Evolutionary conservation across 495 filamentous ascomycete species (phyloP), one percentile per base, ranked within the genome.

Genomic region (Daldinia childiae): DNA sequence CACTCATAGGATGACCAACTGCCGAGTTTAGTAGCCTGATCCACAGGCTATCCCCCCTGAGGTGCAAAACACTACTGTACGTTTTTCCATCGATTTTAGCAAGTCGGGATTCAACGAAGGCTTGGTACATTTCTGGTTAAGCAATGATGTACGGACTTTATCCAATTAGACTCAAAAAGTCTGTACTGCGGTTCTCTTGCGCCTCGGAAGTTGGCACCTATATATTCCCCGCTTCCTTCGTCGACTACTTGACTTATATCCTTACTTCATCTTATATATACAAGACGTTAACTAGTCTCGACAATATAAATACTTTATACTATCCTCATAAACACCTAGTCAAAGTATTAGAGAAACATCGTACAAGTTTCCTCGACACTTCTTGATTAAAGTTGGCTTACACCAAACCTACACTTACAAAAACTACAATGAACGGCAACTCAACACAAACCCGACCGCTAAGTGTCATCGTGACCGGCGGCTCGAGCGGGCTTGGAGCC

Each of bases 401-500:
- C 39, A 43, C 17, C 39, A 45, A 11, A 64, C 39, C 4, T 38
- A 38, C 38, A 62, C 12, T 15, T 54, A 60, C 56, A 41, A 1
- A 15, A 48, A 26, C 34, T 54, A 68, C 50, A 58, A 73, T 69
- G 62, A 62, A 24, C 62, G 58, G 34, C 56, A 69, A 34, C 50
- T 29, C 71, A 58, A 39, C 43, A 19, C 57, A 57, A 65, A 6
- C 27, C 57, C 21, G 21, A 57, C 45, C 66, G 34, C 58, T 58
- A 5, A 73, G 72, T 15, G 68, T 81, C 36, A 73, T 83, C 54
- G 73, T 83, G 2, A 83, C 79, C 2, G 87, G 87, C 62, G 87
- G 86, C 54, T 82, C 82, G 17, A 85, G 83, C 56, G 87, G 86
- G 12, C 87, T 89, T 32, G 87, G 87, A 3, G 80, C 87, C 6